Conservation (phyloP, 805 yeast species). For the Blastobotrys muscicola region DNA sequence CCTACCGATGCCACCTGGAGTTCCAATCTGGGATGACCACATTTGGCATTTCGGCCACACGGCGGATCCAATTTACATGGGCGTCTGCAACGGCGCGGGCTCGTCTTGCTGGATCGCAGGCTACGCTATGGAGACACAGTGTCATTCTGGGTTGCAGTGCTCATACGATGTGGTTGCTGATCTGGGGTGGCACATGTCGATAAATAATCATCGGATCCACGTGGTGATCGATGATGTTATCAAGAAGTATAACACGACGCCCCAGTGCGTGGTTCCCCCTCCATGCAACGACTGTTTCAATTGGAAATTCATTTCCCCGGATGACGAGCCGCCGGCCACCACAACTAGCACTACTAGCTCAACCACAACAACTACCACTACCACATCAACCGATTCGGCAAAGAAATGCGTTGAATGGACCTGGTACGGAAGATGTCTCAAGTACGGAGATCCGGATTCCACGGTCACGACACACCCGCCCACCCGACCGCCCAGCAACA, state of each 20-base stretch:
- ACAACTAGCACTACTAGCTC: constrained; percentile 7
- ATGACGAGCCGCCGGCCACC: constrained; percentile 3
- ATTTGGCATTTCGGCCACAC: constrained; percentile 96
- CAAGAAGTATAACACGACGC: constrained; percentile 62
- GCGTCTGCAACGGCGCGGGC: constrained; percentile 90
- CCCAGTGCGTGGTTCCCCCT: constrained; percentile 62
- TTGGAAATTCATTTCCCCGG: constrained; percentile 56
- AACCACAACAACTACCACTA: constrained; percentile 8
- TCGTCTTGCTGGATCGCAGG: constrained; percentile 87
- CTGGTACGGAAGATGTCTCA: constrained; percentile 59
- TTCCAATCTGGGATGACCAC: constrained; percentile 66
- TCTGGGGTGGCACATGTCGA: constrained; percentile 81
- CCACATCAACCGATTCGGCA: constrained; percentile 24
- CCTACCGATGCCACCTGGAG: constrained; percentile 87
- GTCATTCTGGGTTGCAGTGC: constrained; percentile 86
- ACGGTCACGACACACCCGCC: neutral
- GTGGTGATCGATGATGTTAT: constrained; percentile 81
- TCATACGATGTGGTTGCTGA: constrained; percentile 84
- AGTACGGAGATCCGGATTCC: constrained; percentile 22
- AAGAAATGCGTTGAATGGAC: constrained; percentile 45
- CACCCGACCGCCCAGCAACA: neutral
- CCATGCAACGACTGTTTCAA: constrained; percentile 86
- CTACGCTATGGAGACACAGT: constrained; percentile 92
- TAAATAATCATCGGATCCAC: constrained; percentile 82
- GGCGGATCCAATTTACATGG: constrained; percentile 95